Base-by-base conservation (phyloP, 2,329 filamentous ascomycete species). In the Apiospora aurea region DNA sequence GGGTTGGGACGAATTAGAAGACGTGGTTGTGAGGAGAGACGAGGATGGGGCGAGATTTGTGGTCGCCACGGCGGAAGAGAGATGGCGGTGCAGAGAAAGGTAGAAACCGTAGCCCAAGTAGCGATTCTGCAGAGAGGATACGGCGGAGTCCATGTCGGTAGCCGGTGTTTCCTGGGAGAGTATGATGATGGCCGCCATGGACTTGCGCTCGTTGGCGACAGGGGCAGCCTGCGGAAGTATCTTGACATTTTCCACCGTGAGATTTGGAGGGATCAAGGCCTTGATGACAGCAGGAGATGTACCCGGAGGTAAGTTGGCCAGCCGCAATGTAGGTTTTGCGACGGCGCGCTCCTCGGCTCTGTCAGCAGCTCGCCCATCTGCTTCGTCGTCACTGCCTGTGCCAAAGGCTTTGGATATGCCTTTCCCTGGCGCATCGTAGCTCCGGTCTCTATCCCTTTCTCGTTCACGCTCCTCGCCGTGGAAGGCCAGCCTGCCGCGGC, bases 91-190 rank as follows among this genome's bases (percentile, higher is more conserved):
- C 64, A 97, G 87, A 8, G 90, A 92, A 2, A 98, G 85, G 80
- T 95, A 92, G 83, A 92, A 94, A 6, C 95, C 95, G 79, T 90
- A 94, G 21, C 95, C 95, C 21, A 97, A 85, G 79, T 98, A 97
- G 75, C 88, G 90, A 75, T 96, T 95, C 79, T 97, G 94, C 44
- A 97, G 83, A 4, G 89, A 83, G 78, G 91, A 96, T 70, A 97
- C 93, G 0, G 92, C 89, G 4, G 90, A 87, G 78, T 98, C 95
- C 70, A 98, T 95, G 71, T 97, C 94, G 34, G 91, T 93, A 0
- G 92, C 93, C 0, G 94, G 90, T 0, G 94, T 96, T 75, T 96
- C 94, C 72, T 93, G 91, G 1, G 93, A 91, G 43, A 97, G 83
- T 0, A 93, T 95, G 66, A 96, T 92, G 76, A 97, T 94, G 5